A percentile compares a stretch with the other conserved stretches of the same genome.
Evolutionary conservation across 164 flowering plant genomes (phyloP).

Genomic region (Chimonanthus praecox): DNA sequence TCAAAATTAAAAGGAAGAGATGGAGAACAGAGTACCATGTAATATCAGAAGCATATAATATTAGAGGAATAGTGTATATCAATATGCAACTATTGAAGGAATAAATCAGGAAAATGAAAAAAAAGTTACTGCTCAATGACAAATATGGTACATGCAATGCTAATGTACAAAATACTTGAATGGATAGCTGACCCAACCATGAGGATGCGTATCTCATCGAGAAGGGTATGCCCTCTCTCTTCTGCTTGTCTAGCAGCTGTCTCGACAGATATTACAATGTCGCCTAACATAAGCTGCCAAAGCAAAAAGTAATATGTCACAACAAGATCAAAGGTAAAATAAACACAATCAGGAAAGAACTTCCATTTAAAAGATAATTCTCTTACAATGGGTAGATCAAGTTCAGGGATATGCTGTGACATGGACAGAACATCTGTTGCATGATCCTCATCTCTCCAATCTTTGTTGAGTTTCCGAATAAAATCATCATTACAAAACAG

Average conservation of each 20-base stretch:
- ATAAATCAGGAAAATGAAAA: no score
- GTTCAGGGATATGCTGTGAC: conserved; percentile 86
- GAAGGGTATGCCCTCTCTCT: conserved; percentile 86
- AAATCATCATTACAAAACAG: conserved; percentile 92
- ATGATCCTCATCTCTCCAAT: conserved; percentile 95
- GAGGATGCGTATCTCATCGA: conserved; percentile 93
- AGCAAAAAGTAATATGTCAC: conserved; percentile 7
- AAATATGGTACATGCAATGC: neutral
- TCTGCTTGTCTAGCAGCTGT: conserved; percentile 92
- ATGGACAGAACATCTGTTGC: conserved; percentile 98
- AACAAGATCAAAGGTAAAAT: neutral
- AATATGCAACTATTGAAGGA: no score
- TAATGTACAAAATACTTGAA: neutral
- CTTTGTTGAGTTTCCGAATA: conserved; percentile 78
- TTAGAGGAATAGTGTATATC: no score
- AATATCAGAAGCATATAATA: no score
- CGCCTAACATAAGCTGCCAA: conserved; percentile 93
- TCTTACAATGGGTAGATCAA: conserved; percentile 83
- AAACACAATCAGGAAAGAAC: neutral
- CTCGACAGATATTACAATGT: conserved; percentile 91
- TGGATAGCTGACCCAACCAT: conserved; percentile 44
- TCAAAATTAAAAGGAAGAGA: no score
- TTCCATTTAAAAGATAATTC: conserved; percentile 1
- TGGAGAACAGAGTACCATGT: no score
- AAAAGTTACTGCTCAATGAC: neutral